Base-by-base conservation (phyloP, 2,329 filamentous ascomycete genomes). In the Graphiopsis chlorocephala region DNA sequence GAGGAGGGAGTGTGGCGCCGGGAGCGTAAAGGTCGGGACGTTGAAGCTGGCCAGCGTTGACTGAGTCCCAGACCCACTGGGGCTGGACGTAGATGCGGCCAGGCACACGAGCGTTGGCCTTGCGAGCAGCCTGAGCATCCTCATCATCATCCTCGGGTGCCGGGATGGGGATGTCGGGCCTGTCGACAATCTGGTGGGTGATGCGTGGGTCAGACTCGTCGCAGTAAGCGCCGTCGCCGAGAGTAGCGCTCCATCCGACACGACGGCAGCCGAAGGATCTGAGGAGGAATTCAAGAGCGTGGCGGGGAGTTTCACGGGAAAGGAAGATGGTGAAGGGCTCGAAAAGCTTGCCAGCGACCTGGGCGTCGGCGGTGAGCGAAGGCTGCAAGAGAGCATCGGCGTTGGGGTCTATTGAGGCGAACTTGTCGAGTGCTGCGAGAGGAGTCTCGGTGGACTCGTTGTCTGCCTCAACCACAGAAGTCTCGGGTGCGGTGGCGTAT, bases 21-120 rank as follows among this genome's bases (percentile, higher is more conserved):
- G 95, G 95, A 0, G 90, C 91, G 74, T 99, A 99, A 38, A 93
- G 80, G 74, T 97, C 92, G 33, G 93, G 87, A 69, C 90, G 86
- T 76, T 97, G 88, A 64, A 99, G 82, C 78, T 94, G 92, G 68
- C 92, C 92, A 53, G 95, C 91, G 76, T 99, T 99, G 76, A 97
- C 82, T 73, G 91, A 94, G 75, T 99, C 95, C 95, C 95, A 99
- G 4, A 99, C 88, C 94, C 96, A 99, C 77, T 99, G 95, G 23
- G 95, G 95, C 81, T 99, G 95, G 64, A 99, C 81, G 72, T 99
- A 99, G 68, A 88, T 92, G 69, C 95, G 86, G 38, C 94, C 94
- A n/a, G 94, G 93, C 67, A 98, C 90, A 67, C 93, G 88, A 68
- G 87, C 87, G 73, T 91, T 81, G 38, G 78, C 73, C 57, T 72